Conservation (phyloP, 2,329 filamentous ascomycete genomes). For the Colletotrichum sp. region DNA sequence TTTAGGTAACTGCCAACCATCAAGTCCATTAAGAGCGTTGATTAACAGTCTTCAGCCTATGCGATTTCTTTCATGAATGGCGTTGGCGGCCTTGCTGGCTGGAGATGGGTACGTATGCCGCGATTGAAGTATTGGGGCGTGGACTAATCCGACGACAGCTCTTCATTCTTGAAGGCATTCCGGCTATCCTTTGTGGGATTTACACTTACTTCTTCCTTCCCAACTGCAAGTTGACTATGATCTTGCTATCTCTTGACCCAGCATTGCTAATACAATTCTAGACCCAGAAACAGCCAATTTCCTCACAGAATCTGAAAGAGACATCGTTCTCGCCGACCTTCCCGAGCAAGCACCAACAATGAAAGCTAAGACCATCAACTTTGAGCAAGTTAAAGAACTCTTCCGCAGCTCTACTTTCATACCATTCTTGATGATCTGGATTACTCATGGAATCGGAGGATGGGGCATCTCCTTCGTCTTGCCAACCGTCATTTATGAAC, state of each 20-base stretch:
- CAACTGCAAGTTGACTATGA: slow-evolving; percentile 23
- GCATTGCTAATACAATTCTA: not conserved
- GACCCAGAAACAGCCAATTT: slow-evolving; percentile 28
- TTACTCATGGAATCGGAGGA: slow-evolving; percentile 32
- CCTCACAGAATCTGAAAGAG: slow-evolving; percentile 24
- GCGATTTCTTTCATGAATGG: slow-evolving; percentile 32
- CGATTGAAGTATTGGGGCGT: not conserved
- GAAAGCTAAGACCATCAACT: slow-evolving; percentile 25
- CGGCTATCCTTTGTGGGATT: slow-evolving; percentile 26
- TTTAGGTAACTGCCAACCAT: slow-evolving; percentile 13
- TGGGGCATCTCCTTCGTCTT: slow-evolving; percentile 31
- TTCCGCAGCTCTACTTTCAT: slow-evolving; percentile 26
- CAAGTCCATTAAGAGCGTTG: not conserved
- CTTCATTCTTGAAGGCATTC: slow-evolving; percentile 31
- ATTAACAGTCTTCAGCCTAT: slow-evolving; percentile 18
- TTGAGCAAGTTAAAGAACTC: slow-evolving; percentile 24
- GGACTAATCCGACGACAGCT: slow-evolving; percentile 19
- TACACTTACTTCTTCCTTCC: slow-evolving; percentile 29
- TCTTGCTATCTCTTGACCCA: not conserved
- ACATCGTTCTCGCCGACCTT: slow-evolving; percentile 24
- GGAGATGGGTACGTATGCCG: slow-evolving; percentile 26
- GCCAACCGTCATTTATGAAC: slow-evolving; percentile 32
- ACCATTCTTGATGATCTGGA: slow-evolving; percentile 30
- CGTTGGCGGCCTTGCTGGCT: slow-evolving; percentile 25
- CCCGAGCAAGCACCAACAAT: slow-evolving; percentile 27